Percentiles rank a stretch among this genome's conserved stretches.
Conservation (phyloP, 441 rosid genomes). For the Populus hybrid region DNA sequence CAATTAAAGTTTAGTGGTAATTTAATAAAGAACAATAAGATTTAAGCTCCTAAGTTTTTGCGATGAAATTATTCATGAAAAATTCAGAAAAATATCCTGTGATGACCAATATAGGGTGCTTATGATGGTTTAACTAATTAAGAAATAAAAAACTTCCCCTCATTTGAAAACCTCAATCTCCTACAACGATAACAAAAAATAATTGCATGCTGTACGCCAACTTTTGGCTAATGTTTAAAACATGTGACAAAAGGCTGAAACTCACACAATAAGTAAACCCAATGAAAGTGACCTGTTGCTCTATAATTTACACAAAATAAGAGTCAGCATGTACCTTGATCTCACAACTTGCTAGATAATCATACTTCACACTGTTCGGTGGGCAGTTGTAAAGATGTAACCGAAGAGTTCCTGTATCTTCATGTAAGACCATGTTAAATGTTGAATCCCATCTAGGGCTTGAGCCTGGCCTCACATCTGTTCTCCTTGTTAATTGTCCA, state of each 20-base stretch:
- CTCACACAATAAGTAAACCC: background rate
- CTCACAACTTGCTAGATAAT: conserved; percentile 77
- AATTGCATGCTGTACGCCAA: background rate
- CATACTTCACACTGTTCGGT: conserved; percentile 62
- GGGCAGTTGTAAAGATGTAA: conserved; percentile 70
- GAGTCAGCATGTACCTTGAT: conserved; percentile 56
- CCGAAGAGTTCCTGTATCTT: conserved; percentile 58
- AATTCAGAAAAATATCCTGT: background rate
- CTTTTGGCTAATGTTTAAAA: background rate
- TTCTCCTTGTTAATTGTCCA: conserved; percentile 75
- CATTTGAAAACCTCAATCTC: background rate
- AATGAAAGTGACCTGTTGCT: background rate
- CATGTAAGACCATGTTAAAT: conserved; percentile 90
- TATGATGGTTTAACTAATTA: background rate
- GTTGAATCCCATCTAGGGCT: conserved; percentile 78
- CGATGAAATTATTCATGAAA: background rate
- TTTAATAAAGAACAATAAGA: too few species aligned
- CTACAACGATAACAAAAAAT: background rate
- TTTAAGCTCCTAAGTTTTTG: background rate
- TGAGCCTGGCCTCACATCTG: conserved; percentile 56
- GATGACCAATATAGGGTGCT: background rate
- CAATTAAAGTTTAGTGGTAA: background rate
- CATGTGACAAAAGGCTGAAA: background rate
- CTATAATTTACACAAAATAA: conserved; percentile 4
- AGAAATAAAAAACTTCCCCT: background rate